phyloP scores from a whole-genome alignment of 169 alveolate genomes.

The Plasmodium gonderi region DNA sequence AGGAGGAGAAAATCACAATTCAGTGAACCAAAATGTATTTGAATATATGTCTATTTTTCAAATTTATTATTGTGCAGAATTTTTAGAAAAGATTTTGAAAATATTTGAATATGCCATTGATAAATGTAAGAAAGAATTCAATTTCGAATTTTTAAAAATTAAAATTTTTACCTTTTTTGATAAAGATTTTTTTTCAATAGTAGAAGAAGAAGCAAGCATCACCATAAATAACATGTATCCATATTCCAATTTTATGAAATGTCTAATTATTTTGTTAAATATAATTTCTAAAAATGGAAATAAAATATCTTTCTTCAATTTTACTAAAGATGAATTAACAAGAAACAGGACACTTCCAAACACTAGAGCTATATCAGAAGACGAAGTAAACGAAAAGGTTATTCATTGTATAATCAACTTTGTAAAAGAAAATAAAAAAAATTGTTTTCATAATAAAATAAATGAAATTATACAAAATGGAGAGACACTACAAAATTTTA shows the following conservation, averaged over 20 bases:
- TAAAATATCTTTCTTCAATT: conserved; percentile 13
- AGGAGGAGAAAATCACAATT: neutral
- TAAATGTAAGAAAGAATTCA: conserved; percentile 22
- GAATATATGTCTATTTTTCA: neutral
- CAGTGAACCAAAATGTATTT: neutral
- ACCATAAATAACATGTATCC: neutral
- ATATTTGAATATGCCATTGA: conserved; percentile 18
- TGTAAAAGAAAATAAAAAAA: conserved; percentile 46
- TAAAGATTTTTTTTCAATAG: conserved; percentile 2
- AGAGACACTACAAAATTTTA: conserved; percentile 8
- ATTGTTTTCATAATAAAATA: conserved; percentile 4
- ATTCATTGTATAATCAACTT: conserved; percentile 3
- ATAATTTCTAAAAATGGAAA: conserved; percentile 23
- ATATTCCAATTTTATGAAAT: conserved; percentile 8
- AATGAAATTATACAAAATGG: conserved; percentile 1
- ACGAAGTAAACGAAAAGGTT: neutral
- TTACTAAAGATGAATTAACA: conserved; percentile 1
- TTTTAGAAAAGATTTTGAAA: conserved; percentile 29
- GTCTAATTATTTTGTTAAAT: conserved; percentile 37
- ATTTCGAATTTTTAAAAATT: conserved; percentile 47
- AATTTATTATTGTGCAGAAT: conserved; percentile 3
- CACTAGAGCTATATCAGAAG: neutral
- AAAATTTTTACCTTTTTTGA: conserved; percentile 28
- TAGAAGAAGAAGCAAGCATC: neutral
- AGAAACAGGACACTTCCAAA: neutral